A percentile compares a stretch with the other conserved stretches of the same genome.
Conservation (phyloP, 2,329 filamentous ascomycete species). For the Colletotrichum truncatum region DNA sequence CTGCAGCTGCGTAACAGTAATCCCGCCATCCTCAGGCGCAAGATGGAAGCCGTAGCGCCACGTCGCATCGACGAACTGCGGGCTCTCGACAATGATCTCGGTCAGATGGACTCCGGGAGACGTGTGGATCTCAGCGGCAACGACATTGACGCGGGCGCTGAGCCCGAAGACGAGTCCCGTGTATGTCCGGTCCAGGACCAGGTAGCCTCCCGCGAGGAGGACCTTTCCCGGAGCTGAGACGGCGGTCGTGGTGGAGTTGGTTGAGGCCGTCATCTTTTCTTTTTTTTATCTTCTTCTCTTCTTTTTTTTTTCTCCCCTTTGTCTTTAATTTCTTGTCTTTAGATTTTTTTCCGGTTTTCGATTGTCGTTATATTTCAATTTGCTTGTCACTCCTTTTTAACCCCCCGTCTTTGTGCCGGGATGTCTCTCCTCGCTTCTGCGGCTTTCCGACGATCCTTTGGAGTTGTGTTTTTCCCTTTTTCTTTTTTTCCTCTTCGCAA, state of each 20-base stretch:
- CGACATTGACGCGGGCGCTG: conserved; percentile 72
- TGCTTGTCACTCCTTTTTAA: no score
- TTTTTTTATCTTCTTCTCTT: not conserved
- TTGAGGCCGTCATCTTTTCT: conserved; percentile 13
- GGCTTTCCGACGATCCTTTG: no score
- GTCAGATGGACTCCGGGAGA: conserved; percentile 67
- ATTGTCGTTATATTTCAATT: no score
- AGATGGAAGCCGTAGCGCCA: conserved; percentile 89
- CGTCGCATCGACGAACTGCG: conserved; percentile 86
- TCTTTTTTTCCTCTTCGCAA: no score
- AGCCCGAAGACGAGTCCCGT: conserved; percentile 79
- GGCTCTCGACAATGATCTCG: conserved; percentile 87
- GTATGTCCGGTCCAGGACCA: conserved; percentile 89
- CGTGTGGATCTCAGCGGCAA: conserved; percentile 65
- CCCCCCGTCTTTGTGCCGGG: no score
- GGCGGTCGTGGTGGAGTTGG: conserved; percentile 56
- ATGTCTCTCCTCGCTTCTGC: no score
- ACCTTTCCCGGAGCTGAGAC: conserved; percentile 97
- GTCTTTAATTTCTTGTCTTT: not conserved
- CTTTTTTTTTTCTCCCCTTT: not conserved
- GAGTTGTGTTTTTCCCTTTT: no score
- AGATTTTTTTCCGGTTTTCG: no score
- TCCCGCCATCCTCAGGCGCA: conserved; percentile 77
- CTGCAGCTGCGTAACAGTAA: conserved; percentile 81
- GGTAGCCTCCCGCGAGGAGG: conserved; percentile 91